phyloP scores from a whole-genome alignment of 1,284 basidiomycete genomes.

The Apiotrichum mycotoxinovorans region DNA sequence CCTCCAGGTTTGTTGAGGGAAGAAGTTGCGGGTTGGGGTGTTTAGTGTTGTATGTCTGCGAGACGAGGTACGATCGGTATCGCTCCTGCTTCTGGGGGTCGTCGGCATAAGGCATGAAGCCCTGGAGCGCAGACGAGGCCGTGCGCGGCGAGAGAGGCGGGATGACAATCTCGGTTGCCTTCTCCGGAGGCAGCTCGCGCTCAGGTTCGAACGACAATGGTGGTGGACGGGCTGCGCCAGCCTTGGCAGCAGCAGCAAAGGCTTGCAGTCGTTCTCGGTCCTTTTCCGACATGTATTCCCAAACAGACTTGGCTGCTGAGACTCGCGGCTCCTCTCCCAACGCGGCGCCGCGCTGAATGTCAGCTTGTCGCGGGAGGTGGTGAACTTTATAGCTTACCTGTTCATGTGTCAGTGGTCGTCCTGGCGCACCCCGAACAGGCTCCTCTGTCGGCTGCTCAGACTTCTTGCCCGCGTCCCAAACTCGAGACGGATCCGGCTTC shows the following conservation, averaged over 20 bases:
- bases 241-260: conserved; percentile 51
- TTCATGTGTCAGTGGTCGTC: conserved; percentile 39
- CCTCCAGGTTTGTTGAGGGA: conserved; percentile 61
- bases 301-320: conserved; percentile 61
- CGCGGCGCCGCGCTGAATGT: conserved; percentile 65
- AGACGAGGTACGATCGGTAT: conserved; percentile 75
- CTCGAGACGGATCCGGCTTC: conserved; percentile 72
- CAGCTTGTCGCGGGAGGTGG: conserved; percentile 11
- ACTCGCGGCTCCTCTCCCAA: conserved; percentile 74
- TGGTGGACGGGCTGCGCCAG: conserved; percentile 16
- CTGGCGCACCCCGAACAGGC: conserved; percentile 28
- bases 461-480: conserved; percentile 64
- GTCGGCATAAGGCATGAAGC: conserved; percentile 82
- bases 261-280: conserved; percentile 78
- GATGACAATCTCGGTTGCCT: conserved; percentile 53
- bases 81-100: conserved; percentile 77
- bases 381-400: conserved; percentile 29
- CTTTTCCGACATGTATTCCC: conserved; percentile 88
- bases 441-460: conserved; percentile 51
- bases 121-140: conserved; percentile 79
- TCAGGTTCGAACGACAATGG: conserved; percentile 24
- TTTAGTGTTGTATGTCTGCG: conserved; percentile 58
- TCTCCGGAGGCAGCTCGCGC: conserved; percentile 19
- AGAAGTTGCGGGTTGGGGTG: conserved; percentile 55
- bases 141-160: conserved; percentile 65